phyloP scores from a whole-genome alignment of 2,329 filamentous ascomycete genomes.

The Cryphonectria japonica region DNA sequence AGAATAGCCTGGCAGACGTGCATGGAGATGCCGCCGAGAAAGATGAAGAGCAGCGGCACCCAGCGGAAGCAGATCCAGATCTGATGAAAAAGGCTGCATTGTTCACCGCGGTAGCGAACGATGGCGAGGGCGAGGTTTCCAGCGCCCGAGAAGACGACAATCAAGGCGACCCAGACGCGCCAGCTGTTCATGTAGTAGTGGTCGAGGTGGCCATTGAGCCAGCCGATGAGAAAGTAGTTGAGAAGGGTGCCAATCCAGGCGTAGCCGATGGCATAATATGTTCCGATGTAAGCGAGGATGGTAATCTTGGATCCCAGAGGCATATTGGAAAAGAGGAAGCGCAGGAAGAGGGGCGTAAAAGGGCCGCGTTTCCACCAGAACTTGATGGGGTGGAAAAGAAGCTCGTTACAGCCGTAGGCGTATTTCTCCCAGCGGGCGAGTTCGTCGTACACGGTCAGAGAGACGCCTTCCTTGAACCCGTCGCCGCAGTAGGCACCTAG shows the following conservation, averaged over 20 bases:
- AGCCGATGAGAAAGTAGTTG: constrained; percentile 78
- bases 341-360: constrained; percentile 77
- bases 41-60: constrained; percentile 75
- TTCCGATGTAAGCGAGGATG: constrained; percentile 76
- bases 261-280: constrained; percentile 78
- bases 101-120: constrained; percentile 73
- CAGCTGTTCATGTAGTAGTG: constrained; percentile 81
- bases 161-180: constrained; percentile 80
- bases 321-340: constrained; percentile 74
- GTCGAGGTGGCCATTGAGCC: constrained; percentile 77
- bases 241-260: constrained; percentile 73
- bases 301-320: constrained; percentile 77
- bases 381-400: constrained; percentile 77
- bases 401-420: constrained; percentile 81
- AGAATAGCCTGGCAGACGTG: constrained; percentile 81
- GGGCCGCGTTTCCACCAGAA: constrained; percentile 75
- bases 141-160: constrained; percentile 76
- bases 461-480: constrained; percentile 84
- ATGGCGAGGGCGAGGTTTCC: constrained; percentile 73
- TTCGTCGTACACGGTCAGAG: constrained; percentile 83
- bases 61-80: constrained; percentile 72
- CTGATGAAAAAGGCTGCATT: constrained; percentile 61
- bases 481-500: constrained; percentile 73
- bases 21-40: constrained; percentile 79
- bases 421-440: constrained; percentile 87